Evolutionary conservation across 2,329 filamentous ascomycete species (phyloP), one percentile per base, ranked within the genome.

Genomic region (Colletotrichum coccodes): DNA sequence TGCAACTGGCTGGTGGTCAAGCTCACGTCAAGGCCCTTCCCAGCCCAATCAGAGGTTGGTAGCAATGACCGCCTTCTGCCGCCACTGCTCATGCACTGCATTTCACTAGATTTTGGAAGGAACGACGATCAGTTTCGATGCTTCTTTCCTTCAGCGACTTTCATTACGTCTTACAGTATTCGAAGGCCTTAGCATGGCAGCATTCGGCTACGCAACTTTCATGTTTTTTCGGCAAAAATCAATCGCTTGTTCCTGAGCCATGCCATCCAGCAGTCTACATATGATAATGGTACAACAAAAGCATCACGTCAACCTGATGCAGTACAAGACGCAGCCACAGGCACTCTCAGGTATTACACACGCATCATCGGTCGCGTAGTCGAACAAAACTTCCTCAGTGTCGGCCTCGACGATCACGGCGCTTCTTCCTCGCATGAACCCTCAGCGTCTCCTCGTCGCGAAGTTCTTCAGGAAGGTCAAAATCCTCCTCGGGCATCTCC

Each of bases 401-500:
- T 70, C 79, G 87, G 71, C 85, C 85, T 65, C 90, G 80, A 78
- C 86, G 88, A 60, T 89, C 83, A 73, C 88, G 83, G 71, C 92
- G 84, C 77, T 89, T 87, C 76, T 88, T 89, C 70, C 92, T 82
- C 38, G 89, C 91, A 69, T 87, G 88, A 18, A 86, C 83, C 74
- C 85, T 87, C 70, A 90, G 77, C 44, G 81, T 84, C 73, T 88
- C 86, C 71, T 85, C 82, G 78, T 91, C 78, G 77, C 83, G 80
- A 69, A 87, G 89, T 42, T 92, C 91, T 7, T 87, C 83, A 0
- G 95, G 93, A 59, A 97, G 82, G 65, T 89, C 85, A 76, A 98
- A 98, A 47, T 97, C 93, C 36, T 77, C 77, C 76, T 93, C 88
- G 6, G 83, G 78, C 65, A 92, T 83, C 16, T 97, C 93, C 1